Evolutionary conservation across 108 stramenopile genomes (phyloP).

Genomic region (Cylindrotheca closterium): DNA sequence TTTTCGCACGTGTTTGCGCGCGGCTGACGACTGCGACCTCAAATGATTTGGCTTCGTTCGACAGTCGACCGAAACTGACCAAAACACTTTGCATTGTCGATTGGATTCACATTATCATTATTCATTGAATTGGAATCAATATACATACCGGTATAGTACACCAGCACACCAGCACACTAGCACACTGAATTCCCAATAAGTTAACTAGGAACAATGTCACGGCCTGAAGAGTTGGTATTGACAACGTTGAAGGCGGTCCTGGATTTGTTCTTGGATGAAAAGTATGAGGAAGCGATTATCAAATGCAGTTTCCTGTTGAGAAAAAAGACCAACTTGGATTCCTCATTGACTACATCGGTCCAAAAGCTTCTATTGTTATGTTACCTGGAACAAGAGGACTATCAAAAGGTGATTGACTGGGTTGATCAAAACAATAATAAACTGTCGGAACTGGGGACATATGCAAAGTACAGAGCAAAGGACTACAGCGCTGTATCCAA

Average conservation of each 20-base stretch:
- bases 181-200: too few species aligned
- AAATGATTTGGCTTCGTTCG: neutral
- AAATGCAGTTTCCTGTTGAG: conserved; percentile 19
- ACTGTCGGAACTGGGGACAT: conserved; percentile 20
- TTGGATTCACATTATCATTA: too few species aligned
- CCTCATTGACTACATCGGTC: conserved; percentile 7
- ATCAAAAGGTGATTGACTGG: conserved; percentile 21
- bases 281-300: conserved; percentile 6
- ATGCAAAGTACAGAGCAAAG: conserved; percentile 28
- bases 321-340: conserved; percentile 22
- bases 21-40: too few species aligned
- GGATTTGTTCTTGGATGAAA: conserved; percentile 14
- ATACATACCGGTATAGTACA: neutral
- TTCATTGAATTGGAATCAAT: neutral
- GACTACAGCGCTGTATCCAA: conserved; percentile 18
- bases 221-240: conserved; percentile 1
- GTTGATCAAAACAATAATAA: neutral
- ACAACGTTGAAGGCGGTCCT: conserved; percentile 21
- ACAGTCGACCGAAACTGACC: too few species aligned
- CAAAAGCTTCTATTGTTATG: conserved; percentile 26
- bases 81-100: too few species aligned
- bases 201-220: too few species aligned
- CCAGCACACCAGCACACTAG: too few species aligned
- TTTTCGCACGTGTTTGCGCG: too few species aligned
- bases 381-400: conserved; percentile 21